phyloP scores from a whole-genome alignment of 306 rosid genomes.

The Cucurbita pepo region DNA sequence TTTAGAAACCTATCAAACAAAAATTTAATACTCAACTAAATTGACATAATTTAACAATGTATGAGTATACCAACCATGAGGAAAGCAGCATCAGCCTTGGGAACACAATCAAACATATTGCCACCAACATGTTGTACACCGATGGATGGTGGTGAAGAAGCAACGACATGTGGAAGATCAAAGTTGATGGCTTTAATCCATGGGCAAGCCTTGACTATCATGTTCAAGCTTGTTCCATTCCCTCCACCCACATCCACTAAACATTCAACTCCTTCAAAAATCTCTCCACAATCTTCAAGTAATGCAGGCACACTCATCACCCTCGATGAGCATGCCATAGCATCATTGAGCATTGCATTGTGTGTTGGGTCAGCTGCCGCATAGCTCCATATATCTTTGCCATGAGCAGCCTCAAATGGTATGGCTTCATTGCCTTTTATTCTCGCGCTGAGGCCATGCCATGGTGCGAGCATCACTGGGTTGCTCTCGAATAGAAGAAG shows the following conservation, averaged over 20 bases:
- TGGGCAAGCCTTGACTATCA: conserved; percentile 25
- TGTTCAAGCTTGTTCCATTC: conserved; percentile 26
- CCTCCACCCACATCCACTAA: conserved; percentile 80
- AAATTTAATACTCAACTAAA: no score
- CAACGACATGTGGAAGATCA: conserved; percentile 52
- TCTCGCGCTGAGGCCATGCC: conserved; percentile 16
- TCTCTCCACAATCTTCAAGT: conserved; percentile 19
- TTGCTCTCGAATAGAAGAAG: conserved; percentile 6
- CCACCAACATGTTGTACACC: conserved; percentile 35
- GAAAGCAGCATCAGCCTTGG: conserved; percentile 51
- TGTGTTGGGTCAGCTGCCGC: conserved; percentile 16
- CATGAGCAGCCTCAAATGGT: conserved; percentile 24
- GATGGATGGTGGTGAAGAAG: not conserved
- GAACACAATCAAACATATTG: conserved; percentile 46
- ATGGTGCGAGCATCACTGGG: conserved; percentile 16
- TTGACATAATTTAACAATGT: no score
- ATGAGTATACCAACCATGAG: conserved; percentile 17
- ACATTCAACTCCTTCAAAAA: conserved; percentile 23
- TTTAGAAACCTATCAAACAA: no score
- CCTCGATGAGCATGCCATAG: conserved; percentile 44
- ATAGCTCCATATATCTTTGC: conserved; percentile 37
- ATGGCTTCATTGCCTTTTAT: not conserved
- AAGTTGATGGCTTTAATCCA: conserved; percentile 40
- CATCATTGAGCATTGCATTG: conserved; percentile 36
- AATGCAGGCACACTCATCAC: conserved; percentile 10